These are phyloP conservation scores for Sphagnum contortum DNA, from an alignment of 225 moss, liverwort and hornwort species.

Conservation along the genomic window DNA sequence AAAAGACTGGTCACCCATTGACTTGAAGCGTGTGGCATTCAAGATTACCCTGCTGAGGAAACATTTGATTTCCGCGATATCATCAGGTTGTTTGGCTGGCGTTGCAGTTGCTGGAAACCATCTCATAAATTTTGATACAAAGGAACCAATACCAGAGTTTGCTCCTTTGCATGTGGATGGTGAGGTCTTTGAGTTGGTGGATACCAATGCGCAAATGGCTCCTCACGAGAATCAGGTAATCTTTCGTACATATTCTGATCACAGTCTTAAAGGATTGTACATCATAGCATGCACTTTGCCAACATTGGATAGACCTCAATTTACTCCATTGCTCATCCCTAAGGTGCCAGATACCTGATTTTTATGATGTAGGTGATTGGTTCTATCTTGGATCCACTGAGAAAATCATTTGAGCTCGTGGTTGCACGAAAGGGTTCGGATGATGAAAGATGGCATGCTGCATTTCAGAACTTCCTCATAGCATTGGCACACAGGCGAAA, in stretches of 20 bases:
- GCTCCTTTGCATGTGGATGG: too few relatives aligned
- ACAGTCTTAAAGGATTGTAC: too few relatives aligned
- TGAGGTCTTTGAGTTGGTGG: background rate
- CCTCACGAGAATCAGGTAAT: background rate
- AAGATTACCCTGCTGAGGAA: background rate
- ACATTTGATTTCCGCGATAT: background rate
- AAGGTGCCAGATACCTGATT: too few relatives aligned
- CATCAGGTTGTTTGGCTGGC: background rate
- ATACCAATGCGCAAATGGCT: conserved; percentile 3
- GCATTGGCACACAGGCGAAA: conserved; percentile 15
- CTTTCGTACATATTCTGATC: too few relatives aligned
- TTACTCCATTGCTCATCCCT: too few relatives aligned
- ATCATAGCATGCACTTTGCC: too few relatives aligned
- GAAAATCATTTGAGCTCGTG: background rate
- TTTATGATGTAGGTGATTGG: background rate
- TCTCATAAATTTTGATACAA: background rate
- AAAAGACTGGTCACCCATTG: conserved; percentile 19
- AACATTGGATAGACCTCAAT: too few relatives aligned
- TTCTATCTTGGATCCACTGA: background rate
- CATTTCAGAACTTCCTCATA: conserved; percentile 3
- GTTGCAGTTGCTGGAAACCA: background rate
- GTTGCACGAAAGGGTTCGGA: background rate
- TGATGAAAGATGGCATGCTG: conserved; percentile 11
- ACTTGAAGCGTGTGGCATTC: conserved; percentile 4
- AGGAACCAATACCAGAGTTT: too few relatives aligned